phyloP scores from a whole-genome alignment of 164 flowering plant species.

The Pachysandra terminalis region DNA sequence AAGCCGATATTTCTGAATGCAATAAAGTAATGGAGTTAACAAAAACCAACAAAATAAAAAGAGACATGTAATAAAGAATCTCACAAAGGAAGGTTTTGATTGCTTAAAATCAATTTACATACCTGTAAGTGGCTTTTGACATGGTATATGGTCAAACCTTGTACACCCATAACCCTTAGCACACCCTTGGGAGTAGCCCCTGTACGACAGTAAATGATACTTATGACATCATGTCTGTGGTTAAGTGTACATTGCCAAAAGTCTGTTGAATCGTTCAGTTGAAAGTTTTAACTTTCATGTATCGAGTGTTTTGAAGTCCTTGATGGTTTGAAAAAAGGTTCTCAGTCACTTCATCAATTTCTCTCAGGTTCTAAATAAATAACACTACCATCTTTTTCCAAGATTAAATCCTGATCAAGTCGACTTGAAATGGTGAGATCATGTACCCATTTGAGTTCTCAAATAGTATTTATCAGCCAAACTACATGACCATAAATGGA shows the following conservation, averaged over 20 bases:
- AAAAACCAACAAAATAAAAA: not conserved
- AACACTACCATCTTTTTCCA: not conserved
- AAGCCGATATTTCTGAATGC: slow-evolving; percentile 87
- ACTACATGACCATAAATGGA: not conserved
- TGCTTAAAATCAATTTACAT: not conserved
- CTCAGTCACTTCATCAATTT: no score
- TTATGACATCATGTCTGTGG: not conserved
- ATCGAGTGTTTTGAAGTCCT: not conserved
- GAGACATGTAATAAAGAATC: not conserved
- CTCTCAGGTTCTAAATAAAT: not conserved
- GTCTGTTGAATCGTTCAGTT: not conserved
- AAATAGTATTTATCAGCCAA: no score
- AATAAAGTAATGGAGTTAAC: slow-evolving; percentile 12
- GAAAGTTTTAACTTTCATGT: not conserved
- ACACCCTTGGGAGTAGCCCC: slow-evolving; percentile 99
- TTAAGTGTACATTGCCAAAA: not conserved
- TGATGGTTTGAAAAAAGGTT: no score
- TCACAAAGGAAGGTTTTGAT: not conserved
- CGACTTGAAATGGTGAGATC: not conserved
- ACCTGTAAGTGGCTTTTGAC: slow-evolving; percentile 99
- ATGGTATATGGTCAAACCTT: slow-evolving; percentile 90
- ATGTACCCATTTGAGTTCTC: not conserved
- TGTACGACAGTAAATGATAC: slow-evolving; percentile 24
- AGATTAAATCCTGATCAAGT: not conserved
- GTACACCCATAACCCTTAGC: slow-evolving; percentile 94